phyloP scores from a whole-genome alignment of 2,329 filamentous ascomycete genomes.

The Fusarium gaditjirri region DNA sequence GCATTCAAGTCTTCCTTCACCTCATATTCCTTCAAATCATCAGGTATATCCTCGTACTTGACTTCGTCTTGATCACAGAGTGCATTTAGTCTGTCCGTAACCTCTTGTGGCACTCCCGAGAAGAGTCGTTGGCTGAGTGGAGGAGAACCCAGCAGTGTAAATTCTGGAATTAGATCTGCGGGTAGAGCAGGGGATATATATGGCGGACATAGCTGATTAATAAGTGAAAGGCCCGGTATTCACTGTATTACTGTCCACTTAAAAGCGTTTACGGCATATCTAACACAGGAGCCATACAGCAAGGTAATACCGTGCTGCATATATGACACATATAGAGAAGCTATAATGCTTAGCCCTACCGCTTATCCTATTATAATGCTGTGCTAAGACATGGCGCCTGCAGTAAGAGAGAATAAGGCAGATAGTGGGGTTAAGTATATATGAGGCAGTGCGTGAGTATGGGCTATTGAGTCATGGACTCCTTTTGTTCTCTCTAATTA shows the following conservation, averaged over 20 bases:
- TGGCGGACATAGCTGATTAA: background rate
- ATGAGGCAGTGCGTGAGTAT: no score
- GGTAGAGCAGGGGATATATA: background rate
- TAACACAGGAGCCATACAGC: background rate
- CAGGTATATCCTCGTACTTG: background rate
- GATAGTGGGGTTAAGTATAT: no score
- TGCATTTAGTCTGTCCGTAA: no score
- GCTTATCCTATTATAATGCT: background rate
- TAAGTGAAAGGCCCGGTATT: background rate
- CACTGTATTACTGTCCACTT: background rate
- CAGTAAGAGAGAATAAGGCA: no score
- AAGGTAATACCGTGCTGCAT: background rate
- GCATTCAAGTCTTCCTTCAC: background rate
- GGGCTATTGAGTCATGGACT: no score
- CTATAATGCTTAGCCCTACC: background rate
- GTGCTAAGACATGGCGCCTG: background rate
- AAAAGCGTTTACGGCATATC: background rate
- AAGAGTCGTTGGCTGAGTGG: no score
- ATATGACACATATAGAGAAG: background rate
- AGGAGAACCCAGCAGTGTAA: accelerated
- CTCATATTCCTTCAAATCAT: background rate
- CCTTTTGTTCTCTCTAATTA: background rate
- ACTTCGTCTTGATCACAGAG: no score
- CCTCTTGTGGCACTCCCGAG: no score
- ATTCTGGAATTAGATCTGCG: accelerated